A percentile compares a stretch with the other conserved stretches of the same genome.
Conservation (phyloP, 2,329 filamentous ascomycete genomes). For the Sporothrix dimorphospora region DNA sequence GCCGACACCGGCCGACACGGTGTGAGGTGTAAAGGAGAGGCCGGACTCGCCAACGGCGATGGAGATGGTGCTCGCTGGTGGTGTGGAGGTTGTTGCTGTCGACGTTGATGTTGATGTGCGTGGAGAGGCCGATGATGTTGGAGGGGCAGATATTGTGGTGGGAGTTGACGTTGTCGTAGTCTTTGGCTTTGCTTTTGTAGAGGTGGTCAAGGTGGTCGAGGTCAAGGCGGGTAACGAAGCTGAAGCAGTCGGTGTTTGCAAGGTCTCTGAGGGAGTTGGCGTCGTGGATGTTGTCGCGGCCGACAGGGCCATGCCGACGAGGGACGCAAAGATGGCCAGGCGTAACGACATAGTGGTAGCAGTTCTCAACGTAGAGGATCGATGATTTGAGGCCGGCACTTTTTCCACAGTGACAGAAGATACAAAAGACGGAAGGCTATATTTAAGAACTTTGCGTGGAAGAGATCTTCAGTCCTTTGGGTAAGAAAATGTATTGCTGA, state of each 20-base stretch:
- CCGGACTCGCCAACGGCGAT: constrained; percentile 49
- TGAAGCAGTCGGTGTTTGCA: neutral
- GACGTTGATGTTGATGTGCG: neutral
- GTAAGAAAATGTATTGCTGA: neutral
- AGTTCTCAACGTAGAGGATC: neutral
- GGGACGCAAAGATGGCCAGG: neutral
- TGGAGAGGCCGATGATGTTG: constrained; percentile 1
- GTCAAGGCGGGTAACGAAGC: neutral
- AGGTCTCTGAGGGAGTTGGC: neutral
- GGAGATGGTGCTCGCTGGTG: constrained; percentile 34
- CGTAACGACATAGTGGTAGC: neutral
- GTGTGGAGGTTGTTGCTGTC: neutral
- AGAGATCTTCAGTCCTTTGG: neutral
- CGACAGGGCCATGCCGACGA: neutral
- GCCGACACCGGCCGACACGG: constrained; percentile 49
- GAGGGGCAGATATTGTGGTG: constrained; percentile 23
- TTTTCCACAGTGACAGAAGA: neutral
- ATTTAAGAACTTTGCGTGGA: neutral
- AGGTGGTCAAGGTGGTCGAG: neutral
- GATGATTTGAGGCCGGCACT: too few species aligned
- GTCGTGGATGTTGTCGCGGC: neutral
- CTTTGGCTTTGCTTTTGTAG: neutral
- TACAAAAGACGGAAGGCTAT: neutral
- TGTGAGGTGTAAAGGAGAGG: constrained; percentile 49
- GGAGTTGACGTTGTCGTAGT: neutral